Percentiles rank a stretch among this genome's conserved stretches.
Conservation (phyloP, 2,329 filamentous ascomycete genomes). For the Lomentospora prolificans region DNA sequence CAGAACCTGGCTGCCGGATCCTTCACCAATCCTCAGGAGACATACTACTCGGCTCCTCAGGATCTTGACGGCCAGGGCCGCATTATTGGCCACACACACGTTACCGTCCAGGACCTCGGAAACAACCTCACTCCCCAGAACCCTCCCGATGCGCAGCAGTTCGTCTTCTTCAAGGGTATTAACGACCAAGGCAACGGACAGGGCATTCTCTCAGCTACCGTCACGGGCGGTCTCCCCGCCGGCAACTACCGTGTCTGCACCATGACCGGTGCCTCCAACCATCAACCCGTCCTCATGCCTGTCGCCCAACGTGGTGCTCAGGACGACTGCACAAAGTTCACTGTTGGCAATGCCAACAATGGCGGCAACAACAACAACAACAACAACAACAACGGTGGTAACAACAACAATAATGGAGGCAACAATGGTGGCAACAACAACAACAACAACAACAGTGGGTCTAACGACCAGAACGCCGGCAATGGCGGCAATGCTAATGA, state of each 20-base stretch:
- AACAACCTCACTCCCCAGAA: conserved; percentile 35
- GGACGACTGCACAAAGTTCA: conserved; percentile 55
- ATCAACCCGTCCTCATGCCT: conserved; percentile 57
- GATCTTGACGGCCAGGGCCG: conserved; percentile 35
- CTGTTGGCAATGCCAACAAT: conserved; percentile 27
- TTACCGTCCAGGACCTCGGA: conserved; percentile 48
- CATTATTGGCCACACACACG: conserved; percentile 50
- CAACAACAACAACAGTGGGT: conserved; percentile 8
- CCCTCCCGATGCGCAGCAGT: conserved; percentile 43
- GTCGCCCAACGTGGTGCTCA: conserved; percentile 57
- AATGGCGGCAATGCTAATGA: conserved; percentile 2
- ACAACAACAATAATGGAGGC: conserved; percentile 11
- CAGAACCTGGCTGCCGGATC: conserved; percentile 44
- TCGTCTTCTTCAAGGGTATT: conserved; percentile 58
- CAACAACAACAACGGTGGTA: conserved; percentile 12
- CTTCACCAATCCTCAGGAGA: conserved; percentile 50
- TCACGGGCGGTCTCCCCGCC: conserved; percentile 47
- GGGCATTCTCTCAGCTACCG: conserved; percentile 41
- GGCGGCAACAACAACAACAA: conserved; percentile 12
- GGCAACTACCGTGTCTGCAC: conserved; percentile 58
- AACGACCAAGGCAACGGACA: conserved; percentile 49
- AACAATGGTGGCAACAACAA: conserved; percentile 12
- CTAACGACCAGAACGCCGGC: conserved; percentile 10
- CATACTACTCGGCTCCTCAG: conserved; percentile 53
- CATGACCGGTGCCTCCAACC: conserved; percentile 54